Evolutionary conservation across 352 stramenopile species (phyloP), one percentile per base, ranked within the genome.

Genomic region (Phytophthora hybrid): DNA sequence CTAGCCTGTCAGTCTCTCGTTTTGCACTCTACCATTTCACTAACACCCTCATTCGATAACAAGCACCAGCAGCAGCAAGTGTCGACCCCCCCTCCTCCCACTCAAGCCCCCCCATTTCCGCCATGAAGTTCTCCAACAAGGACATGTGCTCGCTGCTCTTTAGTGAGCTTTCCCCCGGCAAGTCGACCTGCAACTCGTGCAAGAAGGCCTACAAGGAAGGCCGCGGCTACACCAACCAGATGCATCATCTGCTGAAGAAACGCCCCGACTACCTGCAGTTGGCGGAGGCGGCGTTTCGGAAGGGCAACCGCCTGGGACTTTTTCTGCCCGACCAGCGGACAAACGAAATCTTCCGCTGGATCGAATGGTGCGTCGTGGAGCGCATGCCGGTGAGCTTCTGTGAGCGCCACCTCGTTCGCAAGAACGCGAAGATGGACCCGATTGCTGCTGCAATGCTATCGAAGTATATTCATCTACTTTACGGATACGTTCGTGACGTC

Each of bases 351-450:
- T 44, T 49, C 21, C 59, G 59, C 39, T 65, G 39, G 41, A 29
- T 65, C 9, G 59, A 63, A 18, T 61, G 55, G 32, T 51, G 31
- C 34, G 32, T 61, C 32, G 23, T 55, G 21, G 59, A 65, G 2
- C 5, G 41, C 19, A 41, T 65, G 39, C 59, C 59, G 1, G 16
- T 65, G 16, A 49, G 26, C 18, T 65, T 65, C 13, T 47, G 39
- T 23, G 41, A 56, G 59, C 59, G 59, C 3, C 19, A 19, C n/a
- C 58, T 51, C 8, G 55, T 51, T 18, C n/a, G 55, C 31, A 47
- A 61, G 34, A 51, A 51, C 55, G 31, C 55, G 8, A 61, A 49
- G 32, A 61, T 61, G 55, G 55, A 41, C 3, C 53, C 53, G 14
- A 59, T 59, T 26, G 23, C 29, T 10, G 53, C 53, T 11, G 32